Evolutionary conservation across 768 basidiomycete species (phyloP), one percentile per base, ranked within the genome.

Genomic region (Crucibulum laeve): DNA sequence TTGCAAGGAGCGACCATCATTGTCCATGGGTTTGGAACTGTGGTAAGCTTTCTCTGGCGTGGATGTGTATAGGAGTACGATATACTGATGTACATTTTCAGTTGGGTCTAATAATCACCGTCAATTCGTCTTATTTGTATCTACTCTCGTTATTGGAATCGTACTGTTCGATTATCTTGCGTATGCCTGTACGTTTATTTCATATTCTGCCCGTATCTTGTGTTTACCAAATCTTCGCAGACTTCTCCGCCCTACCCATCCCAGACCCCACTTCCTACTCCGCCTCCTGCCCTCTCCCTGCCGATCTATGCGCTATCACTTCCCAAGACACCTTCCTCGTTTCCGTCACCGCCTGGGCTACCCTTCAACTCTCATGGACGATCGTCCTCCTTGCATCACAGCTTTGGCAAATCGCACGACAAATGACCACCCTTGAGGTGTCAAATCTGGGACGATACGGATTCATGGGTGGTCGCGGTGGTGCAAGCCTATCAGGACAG

Each of bases 21-120:
- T 98, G 96, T 53, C 96, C 95, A 1, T 99, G 96, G 96, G 84
- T 97, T 13, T 99, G 94, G 94, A 98, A 98, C 64, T 97, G 95
- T 61, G 82, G 91, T 91, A 58, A 21, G 86, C 63, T 24, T 48
- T 57, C 23, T 42, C 39, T 6, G 24, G 13, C 25, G 21, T 11
- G 3, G 8, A 6, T 44, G 23, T n/a, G 15, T 1, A 34, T 17
- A 17, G 32, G 30, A 45, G 34, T n/a, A 23, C 8, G 10, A 14
- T 18, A 14, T 35, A 21, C 38, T 51, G 21, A 51, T 3, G n/a
- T 41, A 7, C 18, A 18, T 30, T 25, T 35, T 19, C 45, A 91
- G 92, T 98, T 40, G 96, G 96, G 17, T 73, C 80, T 30, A 85
- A 89, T 52, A 99, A 98, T 55, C 96, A 98, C 55, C 86, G 95